Conservation (phyloP, 192 early-diverging fungal genomes). For the Backusella liffmaniae region DNA sequence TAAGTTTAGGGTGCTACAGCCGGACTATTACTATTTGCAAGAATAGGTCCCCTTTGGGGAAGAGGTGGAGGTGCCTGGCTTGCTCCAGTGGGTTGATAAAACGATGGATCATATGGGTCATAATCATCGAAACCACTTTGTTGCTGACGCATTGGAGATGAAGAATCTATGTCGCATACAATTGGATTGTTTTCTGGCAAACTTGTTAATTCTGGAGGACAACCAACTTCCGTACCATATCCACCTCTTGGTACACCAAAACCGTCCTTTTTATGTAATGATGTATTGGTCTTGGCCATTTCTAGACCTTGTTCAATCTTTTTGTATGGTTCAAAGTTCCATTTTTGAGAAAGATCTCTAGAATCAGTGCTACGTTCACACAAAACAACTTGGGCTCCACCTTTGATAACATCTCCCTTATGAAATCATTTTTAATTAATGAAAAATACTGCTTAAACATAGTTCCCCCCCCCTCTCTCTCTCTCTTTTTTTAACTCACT, state of each 20-base stretch:
- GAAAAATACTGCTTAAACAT: neutral
- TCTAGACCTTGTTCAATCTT: constrained; percentile 22
- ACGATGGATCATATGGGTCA: neutral
- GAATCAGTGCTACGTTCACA: constrained; percentile 22
- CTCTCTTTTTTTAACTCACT: too few species aligned
- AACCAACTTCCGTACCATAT: constrained; percentile 29
- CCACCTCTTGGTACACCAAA: constrained; percentile 30
- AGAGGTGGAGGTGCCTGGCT: neutral
- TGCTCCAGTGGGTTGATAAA: neutral
- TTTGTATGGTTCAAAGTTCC: constrained; percentile 28
- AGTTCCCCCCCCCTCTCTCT: neutral
- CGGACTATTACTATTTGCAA: neutral
- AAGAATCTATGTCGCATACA: neutral
- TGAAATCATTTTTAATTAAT: neutral
- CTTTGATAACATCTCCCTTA: constrained; percentile 27
- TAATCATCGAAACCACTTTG: neutral
- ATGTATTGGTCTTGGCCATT: neutral
- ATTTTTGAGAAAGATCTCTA: constrained; percentile 27
- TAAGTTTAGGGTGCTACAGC: neutral
- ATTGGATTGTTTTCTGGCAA: constrained; percentile 20
- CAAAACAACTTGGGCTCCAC: constrained; percentile 28
- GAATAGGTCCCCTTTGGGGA: neutral
- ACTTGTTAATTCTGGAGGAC: constrained; percentile 17
- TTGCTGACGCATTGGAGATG: neutral
- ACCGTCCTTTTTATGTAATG: constrained; percentile 24